These are phyloP conservation scores for Papilionanthe hybrid DNA, from an alignment of 116 monocot genomes.

Conservation along the genomic window DNA sequence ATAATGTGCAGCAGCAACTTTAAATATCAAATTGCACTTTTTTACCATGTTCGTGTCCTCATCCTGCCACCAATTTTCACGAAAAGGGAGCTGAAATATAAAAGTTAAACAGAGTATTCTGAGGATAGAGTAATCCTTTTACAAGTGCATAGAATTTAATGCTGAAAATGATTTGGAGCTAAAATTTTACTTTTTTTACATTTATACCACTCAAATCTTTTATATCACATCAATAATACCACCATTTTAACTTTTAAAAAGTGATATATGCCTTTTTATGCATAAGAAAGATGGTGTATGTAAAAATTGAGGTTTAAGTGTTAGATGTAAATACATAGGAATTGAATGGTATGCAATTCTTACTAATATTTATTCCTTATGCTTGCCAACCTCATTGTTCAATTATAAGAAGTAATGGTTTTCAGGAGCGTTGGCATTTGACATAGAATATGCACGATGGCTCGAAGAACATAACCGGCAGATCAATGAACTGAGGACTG, in stretches of 20 bases:
- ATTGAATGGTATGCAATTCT: neutral
- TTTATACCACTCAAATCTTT: no score
- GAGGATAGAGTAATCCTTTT: neutral
- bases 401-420: neutral
- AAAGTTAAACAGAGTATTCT: neutral
- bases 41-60: neutral
- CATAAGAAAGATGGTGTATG: no score
- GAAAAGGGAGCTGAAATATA: neutral
- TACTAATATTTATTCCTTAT: no score
- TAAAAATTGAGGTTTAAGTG: no score
- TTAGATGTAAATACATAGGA: neutral
- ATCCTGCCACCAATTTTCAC: neutral
- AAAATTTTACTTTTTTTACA: no score
- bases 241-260: no score
- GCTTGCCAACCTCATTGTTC: neutral
- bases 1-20: neutral
- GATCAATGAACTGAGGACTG: conserved; percentile 79
- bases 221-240: no score
- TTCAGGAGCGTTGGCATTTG: conserved; percentile 88
- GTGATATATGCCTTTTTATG: no score
- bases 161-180: neutral
- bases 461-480: conserved; percentile 81
- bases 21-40: neutral
- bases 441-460: conserved; percentile 89
- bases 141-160: neutral